These are phyloP conservation scores for Xylariaceae sp. DNA, from an alignment of 2,329 filamentous ascomycete species.

Conservation along the genomic window DNA sequence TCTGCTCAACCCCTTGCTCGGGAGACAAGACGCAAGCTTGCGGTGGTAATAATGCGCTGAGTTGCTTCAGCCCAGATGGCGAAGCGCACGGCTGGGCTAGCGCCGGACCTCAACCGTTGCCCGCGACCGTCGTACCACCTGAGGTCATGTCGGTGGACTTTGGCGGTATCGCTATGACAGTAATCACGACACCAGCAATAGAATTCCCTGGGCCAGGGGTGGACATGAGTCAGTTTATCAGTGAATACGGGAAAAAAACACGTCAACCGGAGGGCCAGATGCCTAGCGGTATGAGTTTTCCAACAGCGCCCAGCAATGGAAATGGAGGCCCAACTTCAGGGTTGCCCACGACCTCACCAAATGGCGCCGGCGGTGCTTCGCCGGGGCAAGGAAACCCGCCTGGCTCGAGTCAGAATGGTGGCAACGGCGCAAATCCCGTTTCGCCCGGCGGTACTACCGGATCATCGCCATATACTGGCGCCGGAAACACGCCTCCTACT, in stretches of 20 bases:
- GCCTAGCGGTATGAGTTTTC: slow-evolving; percentile 22
- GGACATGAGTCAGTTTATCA: slow-evolving; percentile 24
- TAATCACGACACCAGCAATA: slow-evolving; percentile 28
- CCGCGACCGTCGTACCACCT: slow-evolving; percentile 29
- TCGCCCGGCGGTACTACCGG: slow-evolving; percentile 2
- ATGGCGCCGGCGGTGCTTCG: slow-evolving; percentile 8
- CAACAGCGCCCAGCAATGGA: slow-evolving; percentile 1
- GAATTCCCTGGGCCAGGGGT: slow-evolving; percentile 29
- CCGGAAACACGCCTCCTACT: neutral
- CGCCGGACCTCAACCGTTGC: slow-evolving; percentile 31
- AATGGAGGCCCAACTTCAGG: slow-evolving; percentile 5
- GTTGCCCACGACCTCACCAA: slow-evolving; percentile 12
- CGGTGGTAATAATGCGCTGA: slow-evolving; percentile 52
- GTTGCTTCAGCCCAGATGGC: slow-evolving; percentile 47
- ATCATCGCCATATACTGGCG: slow-evolving; percentile 2
- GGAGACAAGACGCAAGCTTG: slow-evolving; percentile 52
- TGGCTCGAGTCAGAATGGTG: slow-evolving; percentile 5
- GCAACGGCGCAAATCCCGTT: slow-evolving; percentile 5
- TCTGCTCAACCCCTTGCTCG: slow-evolving; percentile 53
- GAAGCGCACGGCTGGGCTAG: slow-evolving; percentile 39
- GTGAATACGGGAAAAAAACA: slow-evolving; percentile 26
- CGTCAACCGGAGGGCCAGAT: slow-evolving; percentile 29
- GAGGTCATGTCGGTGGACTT: slow-evolving; percentile 27
- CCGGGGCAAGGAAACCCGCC: slow-evolving; percentile 16
- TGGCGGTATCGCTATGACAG: slow-evolving; percentile 32